A percentile compares a stretch with the other conserved stretches of the same genome.
These are phyloP conservation scores for Colletotrichum salicis DNA, from an alignment of 2,329 filamentous ascomycete genomes.

Conservation along the genomic window DNA sequence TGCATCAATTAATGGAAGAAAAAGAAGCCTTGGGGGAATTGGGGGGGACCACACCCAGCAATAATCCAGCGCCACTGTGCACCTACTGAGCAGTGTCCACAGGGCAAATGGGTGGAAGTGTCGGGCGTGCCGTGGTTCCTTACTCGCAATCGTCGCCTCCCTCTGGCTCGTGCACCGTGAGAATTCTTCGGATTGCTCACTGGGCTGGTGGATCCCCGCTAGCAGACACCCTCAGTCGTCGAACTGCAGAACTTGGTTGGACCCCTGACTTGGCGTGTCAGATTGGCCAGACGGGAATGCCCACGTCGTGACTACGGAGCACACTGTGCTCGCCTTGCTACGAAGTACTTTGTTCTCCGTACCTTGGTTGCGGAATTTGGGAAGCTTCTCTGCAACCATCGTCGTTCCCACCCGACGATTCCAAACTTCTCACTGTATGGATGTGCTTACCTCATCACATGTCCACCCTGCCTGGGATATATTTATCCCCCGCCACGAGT, in stretches of 20 bases:
- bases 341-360: no score
- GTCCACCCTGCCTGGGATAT: not conserved
- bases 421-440: no score
- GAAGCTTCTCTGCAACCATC: not conserved
- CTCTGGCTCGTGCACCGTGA: conserved; percentile 14
- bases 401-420: not conserved
- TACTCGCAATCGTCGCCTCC: not conserved
- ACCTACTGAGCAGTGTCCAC: no score
- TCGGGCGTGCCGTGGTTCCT: not conserved
- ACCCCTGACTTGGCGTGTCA: conserved; percentile 27
- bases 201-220: not conserved
- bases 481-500: not conserved
- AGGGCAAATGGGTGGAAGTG: no score
- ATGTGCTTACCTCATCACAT: not conserved
- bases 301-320: not conserved
- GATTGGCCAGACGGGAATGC: conserved; percentile 4
- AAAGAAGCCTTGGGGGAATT: not conserved
- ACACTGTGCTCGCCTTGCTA: not conserved
- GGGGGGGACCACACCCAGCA: not conserved
- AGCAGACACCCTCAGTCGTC: not conserved
- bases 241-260: not conserved
- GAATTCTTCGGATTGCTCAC: not conserved
- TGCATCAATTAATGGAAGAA: not conserved
- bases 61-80: not conserved
- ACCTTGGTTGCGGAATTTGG: not conserved